Evolutionary conservation across 176 grass and related monocot species (phyloP).

Genomic region (Ananas comosus): DNA sequence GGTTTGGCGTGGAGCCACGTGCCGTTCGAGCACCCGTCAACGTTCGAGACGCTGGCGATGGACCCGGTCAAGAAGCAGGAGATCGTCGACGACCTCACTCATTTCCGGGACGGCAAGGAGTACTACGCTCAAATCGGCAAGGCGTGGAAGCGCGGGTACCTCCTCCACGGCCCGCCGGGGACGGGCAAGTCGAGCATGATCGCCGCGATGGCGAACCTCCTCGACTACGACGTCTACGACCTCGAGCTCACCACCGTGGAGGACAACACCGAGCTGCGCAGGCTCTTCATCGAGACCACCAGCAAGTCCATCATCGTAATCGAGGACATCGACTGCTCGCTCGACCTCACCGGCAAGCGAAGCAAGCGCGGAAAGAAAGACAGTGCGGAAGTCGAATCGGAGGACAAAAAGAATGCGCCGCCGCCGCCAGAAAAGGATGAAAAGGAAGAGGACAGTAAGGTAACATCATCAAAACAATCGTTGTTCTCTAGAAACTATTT

Average conservation of each 20-base stretch:
- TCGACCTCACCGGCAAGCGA: constrained; percentile 51
- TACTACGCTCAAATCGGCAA: constrained; percentile 62
- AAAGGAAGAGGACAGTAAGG: constrained; percentile 22
- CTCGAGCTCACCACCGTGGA: constrained; percentile 53
- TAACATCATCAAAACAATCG: no score
- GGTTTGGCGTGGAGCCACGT: constrained; percentile 48
- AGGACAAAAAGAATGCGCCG: constrained; percentile 21
- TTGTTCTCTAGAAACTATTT: no score
- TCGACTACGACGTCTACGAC: constrained; percentile 66
- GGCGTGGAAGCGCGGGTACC: constrained; percentile 58
- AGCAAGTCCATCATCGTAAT: constrained; percentile 69
- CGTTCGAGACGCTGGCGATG: constrained; percentile 54
- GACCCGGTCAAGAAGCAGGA: constrained; percentile 33
- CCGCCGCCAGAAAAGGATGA: not conserved
- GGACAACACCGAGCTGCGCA: constrained; percentile 59
- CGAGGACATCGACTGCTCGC: constrained; percentile 67
- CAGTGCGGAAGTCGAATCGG: no score
- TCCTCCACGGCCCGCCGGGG: constrained; percentile 29
- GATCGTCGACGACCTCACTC: constrained; percentile 40
- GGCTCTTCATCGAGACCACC: constrained; percentile 65
- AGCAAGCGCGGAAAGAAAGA: constrained; percentile 12
- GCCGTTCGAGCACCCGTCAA: constrained; percentile 59
- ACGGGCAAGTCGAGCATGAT: constrained; percentile 86
- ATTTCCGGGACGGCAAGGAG: constrained; percentile 44
- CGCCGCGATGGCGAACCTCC: constrained; percentile 56